Percentiles rank a stretch among this genome's conserved stretches.
Conservation (phyloP, 2,329 filamentous ascomycete genomes). For the Pseudogymnoascus sp. region DNA sequence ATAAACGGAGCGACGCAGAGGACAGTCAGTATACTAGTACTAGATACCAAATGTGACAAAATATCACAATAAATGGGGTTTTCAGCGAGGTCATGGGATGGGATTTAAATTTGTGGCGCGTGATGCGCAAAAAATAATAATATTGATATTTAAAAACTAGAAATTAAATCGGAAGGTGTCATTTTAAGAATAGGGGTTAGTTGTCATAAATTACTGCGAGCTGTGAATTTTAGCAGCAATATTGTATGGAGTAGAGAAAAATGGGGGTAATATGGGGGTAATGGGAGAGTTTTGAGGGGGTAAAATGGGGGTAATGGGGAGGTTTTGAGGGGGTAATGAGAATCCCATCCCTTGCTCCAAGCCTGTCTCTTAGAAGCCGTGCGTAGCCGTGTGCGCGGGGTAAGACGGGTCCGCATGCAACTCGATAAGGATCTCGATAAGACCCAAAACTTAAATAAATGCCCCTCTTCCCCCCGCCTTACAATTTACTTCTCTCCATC, state of each 20-base stretch:
- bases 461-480: neutral
- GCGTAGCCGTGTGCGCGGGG: constrained; percentile 1
- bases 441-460: constrained; percentile 4
- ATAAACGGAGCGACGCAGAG: neutral
- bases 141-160: neutral
- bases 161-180: neutral
- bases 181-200: neutral
- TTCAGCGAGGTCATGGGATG: neutral
- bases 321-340: neutral
- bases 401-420: neutral
- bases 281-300: neutral
- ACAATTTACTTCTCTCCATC: neutral
- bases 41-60: constrained; percentile 4
- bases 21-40: neutral
- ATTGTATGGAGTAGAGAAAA: neutral
- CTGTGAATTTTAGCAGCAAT: neutral
- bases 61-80: neutral
- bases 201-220: neutral
- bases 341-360: neutral
- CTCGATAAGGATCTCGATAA: constrained; percentile 3
- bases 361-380: neutral
- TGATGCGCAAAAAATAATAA: neutral
- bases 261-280: constrained; percentile 3
- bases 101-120: neutral
- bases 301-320: neutral